Evolutionary conservation across 768 basidiomycete genomes (phyloP), one percentile per base, ranked within the genome.

Genomic region (Mycena vulgaris): DNA sequence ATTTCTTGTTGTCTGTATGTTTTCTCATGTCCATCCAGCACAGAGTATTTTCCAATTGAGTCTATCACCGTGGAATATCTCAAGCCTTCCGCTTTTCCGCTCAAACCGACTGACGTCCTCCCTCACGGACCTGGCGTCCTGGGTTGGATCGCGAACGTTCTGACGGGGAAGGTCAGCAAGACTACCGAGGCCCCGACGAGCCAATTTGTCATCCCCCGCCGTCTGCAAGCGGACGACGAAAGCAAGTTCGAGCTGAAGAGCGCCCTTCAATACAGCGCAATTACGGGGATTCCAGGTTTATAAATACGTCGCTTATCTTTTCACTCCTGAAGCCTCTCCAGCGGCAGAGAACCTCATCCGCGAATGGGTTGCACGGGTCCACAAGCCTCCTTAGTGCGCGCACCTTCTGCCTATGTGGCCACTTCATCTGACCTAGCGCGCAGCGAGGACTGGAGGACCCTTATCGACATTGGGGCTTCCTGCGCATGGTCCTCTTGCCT

Each of bases 191-290:
- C 69, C 16, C 64, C 69, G 19, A 66, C 64, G 3, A 47, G 45
- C n/a, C 64, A 69, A 58, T 73, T 63, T 45, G 65, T 66, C 30
- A 64, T 73, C 17, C 68, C 72, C 5, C 72, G 72, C 21, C 68
- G 72, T n/a, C 49, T 70, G 52, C 47, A 80, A 70, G 74, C 84
- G 1, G 68, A 74, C 17, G 57, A 73, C 31, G 70, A 79, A 47
- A 59, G 76, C 48, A 78, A 82, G 58, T 77, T 89, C 48, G 88
- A 89, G 75, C 81, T 92, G 2, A 79, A 84, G 0, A 80, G 75
- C 17, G 85, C 89, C 14, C 80, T 92, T 9, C 90, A 91, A 76
- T 92, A 92, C 73, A 84, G 86, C 64, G 72, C 73, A 37, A 78
- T 75, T n/a, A 79, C 68, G 16, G 90, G 90, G 11, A 77, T 89